phyloP scores from a whole-genome alignment of 2,329 filamentous ascomycete genomes.

The Dothistroma septosporum region DNA sequence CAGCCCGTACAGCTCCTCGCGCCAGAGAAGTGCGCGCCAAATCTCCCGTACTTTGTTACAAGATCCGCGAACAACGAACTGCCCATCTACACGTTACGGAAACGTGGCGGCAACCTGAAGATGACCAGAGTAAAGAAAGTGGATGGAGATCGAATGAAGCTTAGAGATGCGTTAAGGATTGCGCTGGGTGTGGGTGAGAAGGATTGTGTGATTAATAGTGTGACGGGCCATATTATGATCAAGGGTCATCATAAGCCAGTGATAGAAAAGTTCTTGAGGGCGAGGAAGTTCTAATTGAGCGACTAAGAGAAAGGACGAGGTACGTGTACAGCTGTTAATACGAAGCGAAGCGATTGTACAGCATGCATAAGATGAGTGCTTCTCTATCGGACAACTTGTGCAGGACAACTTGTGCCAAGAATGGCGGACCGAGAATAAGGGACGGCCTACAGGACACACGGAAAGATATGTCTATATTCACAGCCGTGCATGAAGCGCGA shows the following conservation, averaged over 20 bases:
- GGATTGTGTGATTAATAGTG: constrained; percentile 53
- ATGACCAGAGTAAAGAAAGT: constrained; percentile 74
- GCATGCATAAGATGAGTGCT: neutral
- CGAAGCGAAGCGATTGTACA: neutral
- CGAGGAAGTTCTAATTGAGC: constrained; percentile 33
- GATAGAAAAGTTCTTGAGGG: constrained; percentile 36
- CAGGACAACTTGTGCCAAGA: too few species aligned
- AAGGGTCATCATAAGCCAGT: constrained; percentile 44
- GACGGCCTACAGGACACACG: too few species aligned
- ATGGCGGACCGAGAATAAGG: too few species aligned
- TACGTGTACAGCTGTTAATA: neutral
- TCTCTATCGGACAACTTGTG: too few species aligned
- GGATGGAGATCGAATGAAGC: constrained; percentile 62
- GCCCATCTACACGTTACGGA: constrained; percentile 70
- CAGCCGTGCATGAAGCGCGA: too few species aligned
- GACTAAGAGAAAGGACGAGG: neutral
- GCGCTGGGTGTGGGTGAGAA: constrained; percentile 48
- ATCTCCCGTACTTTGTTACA: constrained; percentile 64
- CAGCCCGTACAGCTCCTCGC: constrained; percentile 26
- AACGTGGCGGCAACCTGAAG: constrained; percentile 70
- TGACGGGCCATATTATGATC: constrained; percentile 70
- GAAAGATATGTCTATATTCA: too few species aligned
- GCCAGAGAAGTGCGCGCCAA: constrained; percentile 38
- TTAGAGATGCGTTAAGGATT: constrained; percentile 61
- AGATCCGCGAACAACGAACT: constrained; percentile 68